Conservation (phyloP, 768 basidiomycete species). For the Xerocomellus dryophilus region DNA sequence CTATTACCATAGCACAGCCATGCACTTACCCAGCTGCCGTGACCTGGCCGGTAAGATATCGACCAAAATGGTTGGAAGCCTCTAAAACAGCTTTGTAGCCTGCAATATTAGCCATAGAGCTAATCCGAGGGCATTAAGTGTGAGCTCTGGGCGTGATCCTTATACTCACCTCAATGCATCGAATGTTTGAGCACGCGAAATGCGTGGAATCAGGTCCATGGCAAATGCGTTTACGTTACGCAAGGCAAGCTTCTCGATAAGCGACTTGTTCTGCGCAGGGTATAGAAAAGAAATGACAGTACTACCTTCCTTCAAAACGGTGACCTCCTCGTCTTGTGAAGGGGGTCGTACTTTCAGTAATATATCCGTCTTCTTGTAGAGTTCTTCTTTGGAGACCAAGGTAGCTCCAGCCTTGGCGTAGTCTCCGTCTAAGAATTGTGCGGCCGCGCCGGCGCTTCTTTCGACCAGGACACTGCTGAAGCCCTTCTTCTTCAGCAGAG, state of each 20-base stretch:
- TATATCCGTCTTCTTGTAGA: slow-evolving; percentile 71
- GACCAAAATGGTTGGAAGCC: slow-evolving; percentile 85
- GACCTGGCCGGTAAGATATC: slow-evolving; percentile 87
- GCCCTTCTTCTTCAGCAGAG: slow-evolving; percentile 77
- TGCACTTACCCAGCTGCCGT: slow-evolving; percentile 79
- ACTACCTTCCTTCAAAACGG: slow-evolving; percentile 64
- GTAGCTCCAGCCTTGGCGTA: slow-evolving; percentile 78
- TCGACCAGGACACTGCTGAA: slow-evolving; percentile 73
- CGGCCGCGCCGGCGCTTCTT: slow-evolving; percentile 61
- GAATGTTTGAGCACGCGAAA: slow-evolving; percentile 86
- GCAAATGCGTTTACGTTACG: slow-evolving; percentile 73
- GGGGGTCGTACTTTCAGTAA: slow-evolving; percentile 86
- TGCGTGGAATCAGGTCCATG: slow-evolving; percentile 91
- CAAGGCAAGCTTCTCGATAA: slow-evolving; percentile 66
- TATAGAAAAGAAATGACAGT: slow-evolving; percentile 84
- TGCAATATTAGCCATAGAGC: slow-evolving; percentile 94
- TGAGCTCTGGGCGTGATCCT: neutral
- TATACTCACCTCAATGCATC: slow-evolving; percentile 72
- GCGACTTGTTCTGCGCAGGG: slow-evolving; percentile 74
- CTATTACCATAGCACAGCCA: slow-evolving; percentile 1
- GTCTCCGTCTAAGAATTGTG: slow-evolving; percentile 80
- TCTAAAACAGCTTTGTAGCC: slow-evolving; percentile 91
- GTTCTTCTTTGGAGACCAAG: slow-evolving; percentile 66
- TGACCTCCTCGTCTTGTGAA: slow-evolving; percentile 56
- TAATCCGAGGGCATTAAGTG: slow-evolving; percentile 24